Evolutionary conservation across 2,329 filamentous ascomycete species (phyloP).

Genomic region (Uncinocarpus reesii): DNA sequence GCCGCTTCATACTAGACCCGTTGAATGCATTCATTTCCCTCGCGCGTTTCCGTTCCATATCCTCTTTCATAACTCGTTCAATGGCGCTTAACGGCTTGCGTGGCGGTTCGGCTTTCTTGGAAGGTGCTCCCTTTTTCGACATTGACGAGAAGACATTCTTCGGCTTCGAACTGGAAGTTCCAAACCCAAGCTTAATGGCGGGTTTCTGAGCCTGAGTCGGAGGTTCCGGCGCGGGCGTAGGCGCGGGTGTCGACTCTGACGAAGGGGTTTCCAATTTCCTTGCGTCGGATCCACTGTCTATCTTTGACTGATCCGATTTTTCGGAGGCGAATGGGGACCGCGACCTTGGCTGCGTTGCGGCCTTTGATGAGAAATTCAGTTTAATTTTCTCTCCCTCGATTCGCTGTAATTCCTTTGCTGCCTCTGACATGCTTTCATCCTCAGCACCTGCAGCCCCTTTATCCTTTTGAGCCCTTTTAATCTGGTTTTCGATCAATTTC

Average conservation of each 20-base stretch:
- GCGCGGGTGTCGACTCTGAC: background rate
- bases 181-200: slow-evolving; percentile 11
- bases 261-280: slow-evolving; percentile 5
- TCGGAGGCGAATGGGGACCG: background rate
- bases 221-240: slow-evolving; percentile 5
- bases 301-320: background rate
- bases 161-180: slow-evolving; percentile 10
- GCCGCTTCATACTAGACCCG: slow-evolving; percentile 11
- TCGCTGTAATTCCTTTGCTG: slow-evolving; percentile 13
- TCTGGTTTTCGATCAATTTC: slow-evolving; percentile 76
- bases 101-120: slow-evolving; percentile 13
- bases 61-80: slow-evolving; percentile 17
- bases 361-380: slow-evolving; percentile 14
- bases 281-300: background rate
- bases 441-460: slow-evolving; percentile 14
- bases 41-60: slow-evolving; percentile 17
- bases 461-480: slow-evolving; percentile 39
- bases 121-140: slow-evolving; percentile 13
- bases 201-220: slow-evolving; percentile 5
- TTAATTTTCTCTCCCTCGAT: slow-evolving; percentile 17
- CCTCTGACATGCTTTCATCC: slow-evolving; percentile 4
- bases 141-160: slow-evolving; percentile 18
- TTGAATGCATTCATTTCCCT: slow-evolving; percentile 2
- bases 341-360: background rate
- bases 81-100: slow-evolving; percentile 15